Evolutionary conservation across 225 moss, liverwort and hornwort species (phyloP).

Genomic region (Marchantia polymorpha): DNA sequence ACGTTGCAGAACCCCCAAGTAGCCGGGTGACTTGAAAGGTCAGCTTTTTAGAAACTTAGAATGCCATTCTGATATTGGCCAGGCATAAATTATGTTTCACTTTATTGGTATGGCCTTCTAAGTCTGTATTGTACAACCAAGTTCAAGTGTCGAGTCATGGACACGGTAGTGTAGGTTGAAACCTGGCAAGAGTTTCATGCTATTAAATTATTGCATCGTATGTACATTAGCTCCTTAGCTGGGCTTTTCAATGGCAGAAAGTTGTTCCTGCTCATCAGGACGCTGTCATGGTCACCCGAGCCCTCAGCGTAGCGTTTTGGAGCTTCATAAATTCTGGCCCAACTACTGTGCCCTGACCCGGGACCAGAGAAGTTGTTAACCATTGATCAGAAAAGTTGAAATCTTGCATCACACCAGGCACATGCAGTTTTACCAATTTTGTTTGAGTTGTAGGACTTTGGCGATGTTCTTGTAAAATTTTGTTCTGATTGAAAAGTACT

Average conservation of each 20-base stretch:
- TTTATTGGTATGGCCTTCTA: conserved; percentile 24
- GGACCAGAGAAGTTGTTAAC: conserved; percentile 23
- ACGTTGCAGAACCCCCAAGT: conserved; percentile 26
- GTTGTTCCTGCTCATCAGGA: conserved; percentile 12
- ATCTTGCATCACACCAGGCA: conserved; percentile 24
- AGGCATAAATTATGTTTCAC: conserved; percentile 17
- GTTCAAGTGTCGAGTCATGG: conserved; percentile 18
- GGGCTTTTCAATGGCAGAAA: conserved; percentile 23
- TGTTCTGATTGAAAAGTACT: background rate
- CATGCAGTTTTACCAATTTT: background rate
- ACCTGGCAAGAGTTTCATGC: conserved; percentile 29
- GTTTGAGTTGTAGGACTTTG: conserved; percentile 11
- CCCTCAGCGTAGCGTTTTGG: conserved; percentile 18
- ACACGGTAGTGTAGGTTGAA: conserved; percentile 25
- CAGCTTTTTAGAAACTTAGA: conserved; percentile 24
- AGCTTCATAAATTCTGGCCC: conserved; percentile 23
- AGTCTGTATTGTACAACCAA: conserved; percentile 29
- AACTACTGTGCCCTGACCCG: conserved; percentile 9
- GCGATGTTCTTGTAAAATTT: conserved; percentile 14
- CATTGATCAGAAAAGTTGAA: conserved; percentile 22
- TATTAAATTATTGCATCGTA: conserved; percentile 23
- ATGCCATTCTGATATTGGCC: conserved; percentile 20
- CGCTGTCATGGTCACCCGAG: conserved; percentile 15
- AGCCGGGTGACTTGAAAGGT: conserved; percentile 29
- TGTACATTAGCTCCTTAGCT: conserved; percentile 33